Conservation (phyloP, 176 grass and related monocot genomes). For the Carex pumila region DNA sequence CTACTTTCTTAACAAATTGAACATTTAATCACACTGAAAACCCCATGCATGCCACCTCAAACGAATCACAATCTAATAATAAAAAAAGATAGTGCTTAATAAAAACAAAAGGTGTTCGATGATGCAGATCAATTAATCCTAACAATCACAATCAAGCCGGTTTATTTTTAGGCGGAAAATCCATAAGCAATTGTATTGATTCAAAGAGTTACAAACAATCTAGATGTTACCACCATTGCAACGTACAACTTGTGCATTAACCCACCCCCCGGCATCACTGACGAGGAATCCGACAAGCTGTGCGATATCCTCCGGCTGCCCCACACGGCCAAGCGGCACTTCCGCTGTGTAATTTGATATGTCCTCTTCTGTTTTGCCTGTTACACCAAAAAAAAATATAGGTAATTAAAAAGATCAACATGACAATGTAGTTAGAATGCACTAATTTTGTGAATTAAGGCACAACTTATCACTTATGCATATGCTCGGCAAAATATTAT, state of each 20-base stretch:
- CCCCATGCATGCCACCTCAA: not conserved
- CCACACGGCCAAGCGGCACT: conserved; percentile 48
- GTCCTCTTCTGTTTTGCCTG: conserved; percentile 44
- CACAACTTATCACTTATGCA: too few species aligned
- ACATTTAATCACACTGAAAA: not conserved
- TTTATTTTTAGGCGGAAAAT: too few species aligned
- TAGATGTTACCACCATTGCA: conserved; percentile 43
- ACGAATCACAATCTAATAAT: not conserved
- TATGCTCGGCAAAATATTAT: too few species aligned
- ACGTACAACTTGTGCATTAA: conserved; percentile 55
- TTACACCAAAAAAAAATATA: too few species aligned
- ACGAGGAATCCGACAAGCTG: conserved; percentile 54
- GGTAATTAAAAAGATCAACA: not conserved
- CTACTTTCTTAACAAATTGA: not conserved
- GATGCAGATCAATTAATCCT: not conserved
- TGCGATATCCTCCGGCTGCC: conserved; percentile 33
- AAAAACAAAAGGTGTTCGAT: not conserved
- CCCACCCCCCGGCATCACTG: conserved; percentile 49
- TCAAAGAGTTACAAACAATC: too few species aligned
- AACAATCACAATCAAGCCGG: too few species aligned
- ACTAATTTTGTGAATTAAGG: too few species aligned
- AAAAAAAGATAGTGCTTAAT: not conserved
- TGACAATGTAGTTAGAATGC: not conserved
- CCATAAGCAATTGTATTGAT: too few species aligned
- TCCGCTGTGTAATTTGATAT: conserved; percentile 18